Evolutionary conservation across 495 filamentous ascomycete species (phyloP).

Genomic region (Penicillium manginii): DNA sequence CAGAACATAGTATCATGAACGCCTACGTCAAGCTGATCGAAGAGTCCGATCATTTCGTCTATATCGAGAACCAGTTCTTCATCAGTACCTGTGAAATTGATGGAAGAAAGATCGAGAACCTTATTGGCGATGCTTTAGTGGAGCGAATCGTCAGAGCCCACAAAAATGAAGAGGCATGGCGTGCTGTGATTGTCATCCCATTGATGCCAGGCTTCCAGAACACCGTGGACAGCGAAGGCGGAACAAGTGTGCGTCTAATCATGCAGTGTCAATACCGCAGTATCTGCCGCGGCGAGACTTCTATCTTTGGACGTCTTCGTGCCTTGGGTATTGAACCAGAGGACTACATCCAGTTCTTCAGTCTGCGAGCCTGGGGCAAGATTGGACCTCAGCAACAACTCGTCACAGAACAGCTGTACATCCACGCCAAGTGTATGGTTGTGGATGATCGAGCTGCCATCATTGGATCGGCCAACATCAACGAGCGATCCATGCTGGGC

Average conservation of each 20-base stretch:
- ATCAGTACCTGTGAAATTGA: conserved; percentile 91
- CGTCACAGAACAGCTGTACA: conserved; percentile 96
- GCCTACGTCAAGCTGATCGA: conserved; percentile 95
- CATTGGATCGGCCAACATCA: conserved; percentile 98
- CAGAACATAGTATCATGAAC: conserved; percentile 92
- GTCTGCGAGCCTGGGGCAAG: conserved; percentile 89
- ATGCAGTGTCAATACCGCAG: conserved; percentile 98
- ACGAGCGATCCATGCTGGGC: conserved; percentile 95
- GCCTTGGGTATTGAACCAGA: conserved; percentile 89
- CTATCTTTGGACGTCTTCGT: conserved; percentile 86
- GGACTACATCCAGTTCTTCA: conserved; percentile 96
- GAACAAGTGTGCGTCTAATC: conserved; percentile 91
- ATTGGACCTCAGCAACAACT: conserved; percentile 81
- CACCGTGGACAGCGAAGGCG: conserved; percentile 89
- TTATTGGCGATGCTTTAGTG: conserved; percentile 93
- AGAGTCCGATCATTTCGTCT: conserved; percentile 94
- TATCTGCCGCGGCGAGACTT: conserved; percentile 91
- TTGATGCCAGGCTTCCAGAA: conserved; percentile 99
- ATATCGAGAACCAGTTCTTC: conserved; percentile 99
- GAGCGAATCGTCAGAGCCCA: conserved; percentile 86
- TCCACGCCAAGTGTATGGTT: conserved; percentile 96
- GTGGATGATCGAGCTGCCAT: conserved; percentile 93
- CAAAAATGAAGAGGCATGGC: conserved; percentile 86
- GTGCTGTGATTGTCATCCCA: conserved; percentile 91
- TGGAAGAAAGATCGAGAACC: conserved; percentile 84